Percentiles rank a stretch among this genome's conserved stretches.
phyloP scores from a whole-genome alignment of 495 filamentous ascomycete species.

The Neurospora sp. region DNA sequence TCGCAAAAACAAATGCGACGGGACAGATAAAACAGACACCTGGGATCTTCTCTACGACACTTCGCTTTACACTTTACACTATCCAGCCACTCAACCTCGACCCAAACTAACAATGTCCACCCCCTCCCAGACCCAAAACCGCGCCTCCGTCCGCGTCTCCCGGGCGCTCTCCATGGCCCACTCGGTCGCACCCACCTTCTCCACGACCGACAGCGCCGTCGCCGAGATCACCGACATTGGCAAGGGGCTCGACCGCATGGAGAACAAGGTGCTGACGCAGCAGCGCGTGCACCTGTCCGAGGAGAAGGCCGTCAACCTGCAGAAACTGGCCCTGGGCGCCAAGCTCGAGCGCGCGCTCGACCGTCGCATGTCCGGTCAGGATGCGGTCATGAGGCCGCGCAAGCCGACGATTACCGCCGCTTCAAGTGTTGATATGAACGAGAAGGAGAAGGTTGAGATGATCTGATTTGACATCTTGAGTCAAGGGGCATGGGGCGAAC shows the following conservation, averaged over 20 bases:
- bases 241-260: constrained; percentile 75
- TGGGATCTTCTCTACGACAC: background rate
- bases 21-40: background rate
- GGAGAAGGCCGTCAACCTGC: constrained; percentile 77
- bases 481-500: background rate
- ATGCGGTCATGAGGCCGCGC: constrained; percentile 68
- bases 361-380: constrained; percentile 80
- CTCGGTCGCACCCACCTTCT: constrained; percentile 55
- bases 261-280: constrained; percentile 73
- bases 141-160: constrained; percentile 68
- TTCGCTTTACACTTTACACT: background rate
- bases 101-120: constrained; percentile 1
- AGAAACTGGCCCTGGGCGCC: constrained; percentile 82
- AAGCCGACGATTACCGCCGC: constrained; percentile 24
- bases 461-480: background rate
- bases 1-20: background rate
- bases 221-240: constrained; percentile 74
- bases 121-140: constrained; percentile 29
- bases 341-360: constrained; percentile 90
- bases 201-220: constrained; percentile 47
- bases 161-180: constrained; percentile 62
- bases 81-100: background rate
- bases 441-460: constrained; percentile 23
- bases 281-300: constrained; percentile 77
- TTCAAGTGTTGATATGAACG: constrained; percentile 11